Evolutionary conservation across 495 filamentous ascomycete genomes (phyloP), one percentile per base, ranked within the genome.

Genomic region (Xylaria venustula): DNA sequence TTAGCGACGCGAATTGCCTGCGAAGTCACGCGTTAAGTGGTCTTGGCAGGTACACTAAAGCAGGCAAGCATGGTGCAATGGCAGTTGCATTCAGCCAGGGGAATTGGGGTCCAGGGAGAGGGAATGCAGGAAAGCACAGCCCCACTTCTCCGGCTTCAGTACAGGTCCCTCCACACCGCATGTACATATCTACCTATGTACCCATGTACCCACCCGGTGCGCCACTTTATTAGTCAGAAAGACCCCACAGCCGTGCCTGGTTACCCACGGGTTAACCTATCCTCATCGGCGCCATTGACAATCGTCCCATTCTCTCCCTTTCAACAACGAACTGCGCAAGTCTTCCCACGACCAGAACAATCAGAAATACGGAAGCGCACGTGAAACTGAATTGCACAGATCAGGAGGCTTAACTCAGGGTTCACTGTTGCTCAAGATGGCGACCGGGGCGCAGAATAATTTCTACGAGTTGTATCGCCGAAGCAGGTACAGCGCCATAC

Each of bases 401-500:
- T 12, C 3, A 19, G 15, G 1, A 45, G 22, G 28, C 23, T 30
- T 5, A 7, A n/a, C 15, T 26, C 30, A 28, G 1, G 11, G 23
- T 19, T 20, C 22, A 15, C 48, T 0, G 17, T 23, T 41, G 30
- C 28, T 56, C 64, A 64, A 65, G 54, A 71, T 71, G 69, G 69
- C 69, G 4, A 54, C 74, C 23, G 62, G 46, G 15, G 57, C 57
- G 17, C 73, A 79, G 63, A 79, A n/a, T n/a, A n/a, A 83, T 61
- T 97, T 90, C 77, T 98, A 97, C 74, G 94, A 98, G 84, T 85
- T 98, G 64, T 98, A 98, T 74, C 91, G 93, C 66, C 89, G 92
- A 78, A 94, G 91, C 87, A 96, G 91, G 92, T 96, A 90, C 72
- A 75, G 64, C 63, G 54, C 36, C 56, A 54, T 44, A 61, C 62